These are phyloP conservation scores for Bromus sterilis DNA, from an alignment of 176 grass and related monocot genomes.

Conservation along the genomic window DNA sequence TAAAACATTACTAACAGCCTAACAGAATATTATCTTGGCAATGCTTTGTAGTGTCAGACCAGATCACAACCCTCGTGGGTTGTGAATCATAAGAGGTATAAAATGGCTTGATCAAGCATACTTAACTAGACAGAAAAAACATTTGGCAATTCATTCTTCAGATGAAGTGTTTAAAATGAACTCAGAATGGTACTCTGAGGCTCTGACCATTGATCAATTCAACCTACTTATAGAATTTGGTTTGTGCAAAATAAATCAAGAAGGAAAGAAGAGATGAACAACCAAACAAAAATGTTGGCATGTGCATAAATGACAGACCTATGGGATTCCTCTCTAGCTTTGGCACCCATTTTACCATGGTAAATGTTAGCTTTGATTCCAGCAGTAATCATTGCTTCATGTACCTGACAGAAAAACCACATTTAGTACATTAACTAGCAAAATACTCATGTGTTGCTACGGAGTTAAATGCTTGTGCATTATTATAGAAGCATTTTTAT, in stretches of 20 bases:
- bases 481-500: not conserved
- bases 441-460: not conserved
- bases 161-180: conserved; percentile 4
- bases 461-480: not conserved
- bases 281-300: conserved; percentile 9
- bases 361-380: conserved; percentile 86
- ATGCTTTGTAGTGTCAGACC: conserved; percentile 6
- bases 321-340: conserved; percentile 77
- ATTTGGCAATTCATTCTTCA: not conserved
- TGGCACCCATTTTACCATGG: conserved; percentile 74
- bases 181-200: not conserved
- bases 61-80: not conserved
- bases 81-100: not conserved
- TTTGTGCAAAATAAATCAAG: not conserved
- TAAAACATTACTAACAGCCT: not conserved
- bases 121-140: conserved; percentile 15
- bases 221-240: not conserved
- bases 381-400: conserved; percentile 56
- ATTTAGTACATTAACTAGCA: not conserved
- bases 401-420: conserved; percentile 37
- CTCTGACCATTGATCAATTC: not conserved
- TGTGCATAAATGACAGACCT: conserved; percentile 38
- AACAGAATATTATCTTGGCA: not conserved
- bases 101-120: not conserved
- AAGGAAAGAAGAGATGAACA: conserved; percentile 8